These are phyloP conservation scores for Pseudevernia furfuracea DNA, from an alignment of 495 filamentous ascomycete species.

Conservation along the genomic window DNA sequence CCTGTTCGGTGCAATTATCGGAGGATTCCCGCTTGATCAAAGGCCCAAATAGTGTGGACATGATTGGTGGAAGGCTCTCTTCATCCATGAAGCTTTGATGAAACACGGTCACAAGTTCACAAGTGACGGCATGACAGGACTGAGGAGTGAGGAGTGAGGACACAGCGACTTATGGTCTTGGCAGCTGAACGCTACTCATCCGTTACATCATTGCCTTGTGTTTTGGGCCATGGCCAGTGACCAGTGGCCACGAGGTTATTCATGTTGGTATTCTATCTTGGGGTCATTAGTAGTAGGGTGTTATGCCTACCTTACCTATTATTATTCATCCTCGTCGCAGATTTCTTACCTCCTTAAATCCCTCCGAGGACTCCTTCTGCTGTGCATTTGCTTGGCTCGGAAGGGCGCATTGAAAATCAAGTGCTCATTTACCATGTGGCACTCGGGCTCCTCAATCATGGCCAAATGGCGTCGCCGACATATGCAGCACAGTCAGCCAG, in stretches of 20 bases:
- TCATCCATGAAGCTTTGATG: conserved; percentile 3
- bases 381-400: neutral
- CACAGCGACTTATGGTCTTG: neutral
- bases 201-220: too few relatives aligned
- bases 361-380: neutral
- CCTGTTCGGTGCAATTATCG: neutral
- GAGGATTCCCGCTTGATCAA: neutral
- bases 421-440: neutral
- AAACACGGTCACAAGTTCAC: conserved; percentile 8
- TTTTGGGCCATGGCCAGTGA: too few relatives aligned
- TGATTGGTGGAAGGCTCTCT: conserved; percentile 2
- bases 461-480: neutral
- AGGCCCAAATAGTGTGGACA: neutral
- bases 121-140: too few relatives aligned
- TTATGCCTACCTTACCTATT: too few relatives aligned
- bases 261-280: too few relatives aligned
- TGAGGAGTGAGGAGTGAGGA: too few relatives aligned
- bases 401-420: neutral
- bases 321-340: too few relatives aligned
- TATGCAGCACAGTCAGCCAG: neutral
- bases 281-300: too few relatives aligned
- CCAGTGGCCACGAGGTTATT: too few relatives aligned
- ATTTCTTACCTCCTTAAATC: too few relatives aligned
- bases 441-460: neutral
- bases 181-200: conserved; percentile 8